phyloP scores from a whole-genome alignment of 257 asterid genomes.

The Solanum appendiculatum region DNA sequence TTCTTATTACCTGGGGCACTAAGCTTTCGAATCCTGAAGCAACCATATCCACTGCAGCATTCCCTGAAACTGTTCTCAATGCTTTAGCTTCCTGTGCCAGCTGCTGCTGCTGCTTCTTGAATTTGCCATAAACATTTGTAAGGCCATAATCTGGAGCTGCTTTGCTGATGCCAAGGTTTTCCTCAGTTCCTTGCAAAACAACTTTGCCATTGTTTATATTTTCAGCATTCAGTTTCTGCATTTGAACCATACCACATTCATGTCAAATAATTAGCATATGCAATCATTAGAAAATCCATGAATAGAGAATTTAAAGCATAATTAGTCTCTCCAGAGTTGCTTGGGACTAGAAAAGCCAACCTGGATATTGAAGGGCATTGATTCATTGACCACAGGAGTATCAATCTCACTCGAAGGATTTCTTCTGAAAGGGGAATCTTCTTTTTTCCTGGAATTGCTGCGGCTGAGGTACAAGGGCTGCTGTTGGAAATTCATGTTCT shows the following conservation, averaged over 20 bases:
- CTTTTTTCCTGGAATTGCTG: conserved; percentile 89
- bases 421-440: conserved; percentile 65
- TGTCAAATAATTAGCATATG: not conserved
- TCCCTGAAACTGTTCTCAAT: not conserved
- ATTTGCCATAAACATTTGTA: not conserved
- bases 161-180: conserved; percentile 2
- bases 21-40: conserved; percentile 26
- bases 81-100: not conserved
- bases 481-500: conserved; percentile 20
- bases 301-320: not conserved
- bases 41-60: conserved; percentile 33
- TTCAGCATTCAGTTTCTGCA: conserved; percentile 39
- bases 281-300: not conserved
- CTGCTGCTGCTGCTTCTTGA: conserved; percentile 22
- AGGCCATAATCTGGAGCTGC: not conserved
- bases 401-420: conserved; percentile 72
- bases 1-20: conserved; percentile 18
- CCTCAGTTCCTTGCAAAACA: conserved; percentile 10
- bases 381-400: conserved; percentile 26
- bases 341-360: not conserved
- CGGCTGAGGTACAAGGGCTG: conserved; percentile 63
- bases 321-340: not conserved
- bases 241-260: not conserved
- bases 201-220: not conserved
- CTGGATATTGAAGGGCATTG: not conserved